phyloP scores from a whole-genome alignment of 495 filamentous ascomycete species.

The Darksidea phi region DNA sequence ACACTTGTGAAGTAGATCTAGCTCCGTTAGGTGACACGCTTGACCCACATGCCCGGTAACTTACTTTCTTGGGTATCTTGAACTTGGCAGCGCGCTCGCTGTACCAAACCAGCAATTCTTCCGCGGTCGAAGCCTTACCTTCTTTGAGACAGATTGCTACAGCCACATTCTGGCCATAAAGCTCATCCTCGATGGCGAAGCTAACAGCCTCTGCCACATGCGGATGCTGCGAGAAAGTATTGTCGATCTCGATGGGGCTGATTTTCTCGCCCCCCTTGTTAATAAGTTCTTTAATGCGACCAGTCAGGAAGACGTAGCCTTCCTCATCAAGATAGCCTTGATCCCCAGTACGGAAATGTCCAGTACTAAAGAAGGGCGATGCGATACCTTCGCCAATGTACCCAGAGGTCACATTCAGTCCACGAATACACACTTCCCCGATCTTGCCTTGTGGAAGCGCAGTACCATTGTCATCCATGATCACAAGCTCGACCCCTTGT shows the following conservation, averaged over 20 bases:
- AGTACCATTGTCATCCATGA: constrained; percentile 18
- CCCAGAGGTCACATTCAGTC: constrained; percentile 29
- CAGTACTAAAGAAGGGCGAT: constrained; percentile 44
- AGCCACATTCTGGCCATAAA: constrained; percentile 27
- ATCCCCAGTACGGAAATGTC: constrained; percentile 54
- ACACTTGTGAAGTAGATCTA: constrained; percentile 71
- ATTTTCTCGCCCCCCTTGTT: constrained; percentile 85
- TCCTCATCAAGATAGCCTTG: constrained; percentile 54
- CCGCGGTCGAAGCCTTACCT: constrained; percentile 7
- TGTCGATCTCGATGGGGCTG: constrained; percentile 51
- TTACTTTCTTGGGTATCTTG: constrained; percentile 27
- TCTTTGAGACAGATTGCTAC: constrained; percentile 17
- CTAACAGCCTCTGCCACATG: constrained; percentile 31
- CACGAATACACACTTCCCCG: constrained; percentile 40
- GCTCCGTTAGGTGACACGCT: not conserved
- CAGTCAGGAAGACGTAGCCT: constrained; percentile 74
- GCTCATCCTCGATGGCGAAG: constrained; percentile 23
- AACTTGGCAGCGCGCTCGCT: constrained; percentile 20
- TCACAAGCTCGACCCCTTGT: constrained; percentile 27
- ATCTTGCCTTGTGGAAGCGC: constrained; percentile 18
- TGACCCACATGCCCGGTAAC: not conserved
- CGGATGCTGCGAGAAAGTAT: constrained; percentile 31
- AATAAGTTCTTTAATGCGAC: constrained; percentile 80
- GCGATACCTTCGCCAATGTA: constrained; percentile 25
- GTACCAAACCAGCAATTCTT: constrained; percentile 19